Evolutionary conservation across 306 rosid genomes (phyloP).

Genomic region (Dalbergia cultrata): DNA sequence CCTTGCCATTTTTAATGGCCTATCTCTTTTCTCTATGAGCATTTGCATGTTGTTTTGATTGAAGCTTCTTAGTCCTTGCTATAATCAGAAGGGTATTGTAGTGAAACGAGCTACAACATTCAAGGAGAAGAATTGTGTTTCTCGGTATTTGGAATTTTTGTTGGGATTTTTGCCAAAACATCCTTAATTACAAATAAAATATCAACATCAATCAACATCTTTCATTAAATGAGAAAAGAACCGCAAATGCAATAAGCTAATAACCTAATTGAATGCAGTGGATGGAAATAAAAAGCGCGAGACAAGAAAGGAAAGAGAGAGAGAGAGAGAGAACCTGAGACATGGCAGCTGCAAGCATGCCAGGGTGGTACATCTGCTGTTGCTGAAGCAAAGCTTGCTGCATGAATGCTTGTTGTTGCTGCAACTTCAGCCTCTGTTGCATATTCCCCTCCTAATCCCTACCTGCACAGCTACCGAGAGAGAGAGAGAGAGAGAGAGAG

Average conservation of each 20-base stretch:
- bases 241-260: no score
- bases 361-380: slow-evolving; percentile 81
- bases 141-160: not conserved
- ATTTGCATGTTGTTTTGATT: not conserved
- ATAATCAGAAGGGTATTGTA: not conserved
- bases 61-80: not conserved
- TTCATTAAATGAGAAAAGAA: no score
- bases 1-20: slow-evolving; percentile 19
- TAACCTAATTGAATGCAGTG: no score
- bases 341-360: slow-evolving; percentile 79
- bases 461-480: not conserved
- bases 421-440: slow-evolving; percentile 77
- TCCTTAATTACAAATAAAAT: no score
- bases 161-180: no score
- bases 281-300: not conserved
- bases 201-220: no score
- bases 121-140: not conserved
- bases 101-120: no score
- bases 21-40: not conserved
- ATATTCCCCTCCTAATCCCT: slow-evolving; percentile 48
- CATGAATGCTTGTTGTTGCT: slow-evolving; percentile 77
- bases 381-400: slow-evolving; percentile 85
- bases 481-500: slow-evolving; percentile 32
- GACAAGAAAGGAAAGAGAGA: no score
- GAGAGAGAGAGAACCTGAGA: slow-evolving; percentile 57